A percentile compares a stretch with the other conserved stretches of the same genome.
Evolutionary conservation across 2,329 filamentous ascomycete genomes (phyloP).

Genomic region (Cladophialophora immunda): DNA sequence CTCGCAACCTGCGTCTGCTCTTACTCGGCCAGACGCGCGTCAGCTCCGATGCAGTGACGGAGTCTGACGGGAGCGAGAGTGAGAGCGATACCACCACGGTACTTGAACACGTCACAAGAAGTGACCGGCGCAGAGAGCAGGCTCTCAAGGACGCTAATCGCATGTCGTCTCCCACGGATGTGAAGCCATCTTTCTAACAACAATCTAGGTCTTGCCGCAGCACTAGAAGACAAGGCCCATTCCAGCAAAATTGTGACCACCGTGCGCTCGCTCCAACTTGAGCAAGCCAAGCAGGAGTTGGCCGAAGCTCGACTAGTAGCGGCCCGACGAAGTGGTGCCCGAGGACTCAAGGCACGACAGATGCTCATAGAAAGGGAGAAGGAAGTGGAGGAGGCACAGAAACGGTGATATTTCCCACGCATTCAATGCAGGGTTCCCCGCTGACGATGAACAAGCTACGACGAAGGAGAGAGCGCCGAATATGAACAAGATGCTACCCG

Average conservation of each 20-base stretch:
- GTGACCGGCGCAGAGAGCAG: slow-evolving; percentile 59
- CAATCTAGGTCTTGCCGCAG: slow-evolving; percentile 63
- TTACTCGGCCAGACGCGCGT: slow-evolving; percentile 72
- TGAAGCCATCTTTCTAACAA: background rate
- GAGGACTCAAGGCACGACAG: slow-evolving; percentile 80
- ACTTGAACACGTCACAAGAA: slow-evolving; percentile 71
- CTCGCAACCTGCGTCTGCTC: slow-evolving; percentile 69
- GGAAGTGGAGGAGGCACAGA: slow-evolving; percentile 66
- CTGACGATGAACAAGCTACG: slow-evolving; percentile 19
- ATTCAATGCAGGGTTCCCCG: no score
- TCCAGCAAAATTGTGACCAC: slow-evolving; percentile 67
- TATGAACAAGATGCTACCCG: slow-evolving; percentile 34
- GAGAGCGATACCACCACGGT: slow-evolving; percentile 55
- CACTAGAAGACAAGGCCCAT: slow-evolving; percentile 66
- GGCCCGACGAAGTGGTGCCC: slow-evolving; percentile 74
- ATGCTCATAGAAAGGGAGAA: slow-evolving; percentile 74
- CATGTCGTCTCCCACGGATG: slow-evolving; percentile 44
- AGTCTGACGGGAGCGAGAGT: slow-evolving; percentile 46
- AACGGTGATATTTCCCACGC: slow-evolving; percentile 52
- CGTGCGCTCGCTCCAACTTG: slow-evolving; percentile 69
- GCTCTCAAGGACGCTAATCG: slow-evolving; percentile 69
- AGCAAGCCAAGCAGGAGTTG: slow-evolving; percentile 68
- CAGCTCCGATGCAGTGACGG: slow-evolving; percentile 35
- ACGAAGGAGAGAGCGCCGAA: slow-evolving; percentile 15
- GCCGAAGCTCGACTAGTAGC: slow-evolving; percentile 78